Conservation (phyloP, 192 early-diverging fungal species). For the Chytriomyces hyalinus region DNA sequence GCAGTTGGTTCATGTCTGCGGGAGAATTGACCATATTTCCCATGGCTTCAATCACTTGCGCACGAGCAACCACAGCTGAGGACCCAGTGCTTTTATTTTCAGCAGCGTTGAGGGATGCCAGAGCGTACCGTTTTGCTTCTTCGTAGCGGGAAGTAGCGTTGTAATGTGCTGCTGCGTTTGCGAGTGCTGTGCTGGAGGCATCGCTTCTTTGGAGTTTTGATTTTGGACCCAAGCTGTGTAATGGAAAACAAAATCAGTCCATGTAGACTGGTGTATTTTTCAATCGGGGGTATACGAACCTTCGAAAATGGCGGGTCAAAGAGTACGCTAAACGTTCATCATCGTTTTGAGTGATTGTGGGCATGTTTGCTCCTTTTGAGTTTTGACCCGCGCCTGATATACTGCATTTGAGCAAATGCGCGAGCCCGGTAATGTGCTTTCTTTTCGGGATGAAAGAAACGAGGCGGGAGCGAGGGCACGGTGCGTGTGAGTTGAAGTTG, state of each 20-base stretch:
- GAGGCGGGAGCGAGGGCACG: slow-evolving; percentile 43
- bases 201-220: slow-evolving; percentile 48
- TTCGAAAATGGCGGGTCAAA: slow-evolving; percentile 56
- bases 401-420: slow-evolving; percentile 25
- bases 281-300: too few relatives aligned
- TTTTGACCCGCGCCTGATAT: background rate
- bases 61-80: slow-evolving; percentile 43
- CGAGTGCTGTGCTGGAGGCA: slow-evolving; percentile 39
- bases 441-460: slow-evolving; percentile 39
- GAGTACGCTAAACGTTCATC: slow-evolving; percentile 56
- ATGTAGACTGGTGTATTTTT: too few relatives aligned
- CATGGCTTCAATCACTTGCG: slow-evolving; percentile 48
- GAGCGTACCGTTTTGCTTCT: slow-evolving; percentile 57
- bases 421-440: slow-evolving; percentile 46
- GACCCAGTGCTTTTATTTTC: slow-evolving; percentile 41
- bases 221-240: slow-evolving; percentile 43
- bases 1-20: slow-evolving; percentile 22
- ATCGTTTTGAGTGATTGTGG: slow-evolving; percentile 23
- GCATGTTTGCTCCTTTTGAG: background rate
- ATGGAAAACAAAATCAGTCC: too few relatives aligned
- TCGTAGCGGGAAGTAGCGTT: slow-evolving; percentile 50
- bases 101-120: slow-evolving; percentile 46
- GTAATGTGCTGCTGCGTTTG: slow-evolving; percentile 51
- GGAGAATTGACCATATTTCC: slow-evolving; percentile 27
- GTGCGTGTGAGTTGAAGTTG: slow-evolving; percentile 41